Evolutionary conservation across 2,329 filamentous ascomycete genomes (phyloP).

Genomic region (Lomentospora prolificans): DNA sequence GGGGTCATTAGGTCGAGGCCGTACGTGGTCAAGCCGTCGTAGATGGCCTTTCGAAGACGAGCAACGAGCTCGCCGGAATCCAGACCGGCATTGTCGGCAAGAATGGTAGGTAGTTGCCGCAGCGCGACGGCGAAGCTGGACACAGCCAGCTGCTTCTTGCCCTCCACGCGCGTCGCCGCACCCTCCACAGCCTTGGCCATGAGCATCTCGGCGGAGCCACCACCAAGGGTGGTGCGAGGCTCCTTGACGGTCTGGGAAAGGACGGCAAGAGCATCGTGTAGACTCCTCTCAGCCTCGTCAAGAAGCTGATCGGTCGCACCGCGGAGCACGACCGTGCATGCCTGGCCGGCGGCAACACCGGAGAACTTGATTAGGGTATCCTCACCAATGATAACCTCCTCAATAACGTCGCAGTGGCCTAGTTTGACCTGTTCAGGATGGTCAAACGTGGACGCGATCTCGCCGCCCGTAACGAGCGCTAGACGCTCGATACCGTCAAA

Average conservation of each 20-base stretch:
- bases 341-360: slow-evolving; percentile 83
- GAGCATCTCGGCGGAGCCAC: slow-evolving; percentile 95
- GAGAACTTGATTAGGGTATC: slow-evolving; percentile 97
- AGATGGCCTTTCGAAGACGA: slow-evolving; percentile 84
- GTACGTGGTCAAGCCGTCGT: slow-evolving; percentile 86
- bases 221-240: slow-evolving; percentile 86
- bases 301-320: slow-evolving; percentile 95
- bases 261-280: slow-evolving; percentile 93
- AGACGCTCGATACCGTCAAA: slow-evolving; percentile 96
- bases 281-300: slow-evolving; percentile 89
- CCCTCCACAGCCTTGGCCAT: slow-evolving; percentile 98
- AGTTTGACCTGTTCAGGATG: slow-evolving; percentile 96
- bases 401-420: slow-evolving; percentile 87
- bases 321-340: slow-evolving; percentile 92
- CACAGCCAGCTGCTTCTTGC: slow-evolving; percentile 93
- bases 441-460: slow-evolving; percentile 96
- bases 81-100: slow-evolving; percentile 93
- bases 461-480: slow-evolving; percentile 89
- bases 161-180: slow-evolving; percentile 84
- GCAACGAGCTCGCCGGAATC: slow-evolving; percentile 92
- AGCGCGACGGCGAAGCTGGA: slow-evolving; percentile 82
- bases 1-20: slow-evolving; percentile 83
- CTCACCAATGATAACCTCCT: slow-evolving; percentile 97
- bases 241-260: slow-evolving; percentile 94
- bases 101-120: slow-evolving; percentile 87